These are phyloP conservation scores for Lupinus albus DNA, from an alignment of 306 rosid genomes.

Conservation along the genomic window DNA sequence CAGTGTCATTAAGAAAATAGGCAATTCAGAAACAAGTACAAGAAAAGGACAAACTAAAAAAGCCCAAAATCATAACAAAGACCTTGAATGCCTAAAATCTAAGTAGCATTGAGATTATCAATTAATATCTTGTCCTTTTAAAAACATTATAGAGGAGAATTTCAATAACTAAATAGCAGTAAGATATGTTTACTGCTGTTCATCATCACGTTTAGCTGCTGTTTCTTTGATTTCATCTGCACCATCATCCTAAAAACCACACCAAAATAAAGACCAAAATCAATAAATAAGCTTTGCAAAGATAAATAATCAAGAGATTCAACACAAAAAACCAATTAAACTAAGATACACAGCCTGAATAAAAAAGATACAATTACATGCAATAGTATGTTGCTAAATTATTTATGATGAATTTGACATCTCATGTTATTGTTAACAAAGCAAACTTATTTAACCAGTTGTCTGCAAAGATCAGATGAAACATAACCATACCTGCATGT, in stretches of 20 bases:
- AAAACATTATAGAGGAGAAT: conserved; percentile 68
- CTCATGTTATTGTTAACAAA: too few species aligned
- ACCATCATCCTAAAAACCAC: conserved; percentile 77
- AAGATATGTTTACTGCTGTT: conserved; percentile 55
- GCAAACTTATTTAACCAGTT: too few species aligned
- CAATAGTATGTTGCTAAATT: background rate
- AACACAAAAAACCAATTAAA: background rate
- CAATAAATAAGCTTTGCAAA: background rate
- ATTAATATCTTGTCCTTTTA: conserved; percentile 65
- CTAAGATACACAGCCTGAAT: background rate
- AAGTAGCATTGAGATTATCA: conserved; percentile 59
- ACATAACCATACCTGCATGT: conserved; percentile 76
- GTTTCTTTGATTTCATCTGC: conserved; percentile 96
- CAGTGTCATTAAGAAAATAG: conserved; percentile 56
- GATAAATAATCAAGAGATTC: background rate
- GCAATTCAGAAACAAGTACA: conserved; percentile 59
- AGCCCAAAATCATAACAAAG: conserved; percentile 56
- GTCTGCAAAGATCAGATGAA: background rate
- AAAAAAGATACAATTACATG: too few species aligned
- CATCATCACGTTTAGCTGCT: conserved; percentile 64
- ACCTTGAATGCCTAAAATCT: conserved; percentile 72
- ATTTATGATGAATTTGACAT: too few species aligned
- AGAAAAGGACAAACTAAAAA: conserved; percentile 62
- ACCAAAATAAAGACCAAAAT: conserved; percentile 10
- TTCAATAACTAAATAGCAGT: conserved; percentile 53